Conservation (phyloP, 805 yeast species). For the Metschnikowia continentalis region DNA sequence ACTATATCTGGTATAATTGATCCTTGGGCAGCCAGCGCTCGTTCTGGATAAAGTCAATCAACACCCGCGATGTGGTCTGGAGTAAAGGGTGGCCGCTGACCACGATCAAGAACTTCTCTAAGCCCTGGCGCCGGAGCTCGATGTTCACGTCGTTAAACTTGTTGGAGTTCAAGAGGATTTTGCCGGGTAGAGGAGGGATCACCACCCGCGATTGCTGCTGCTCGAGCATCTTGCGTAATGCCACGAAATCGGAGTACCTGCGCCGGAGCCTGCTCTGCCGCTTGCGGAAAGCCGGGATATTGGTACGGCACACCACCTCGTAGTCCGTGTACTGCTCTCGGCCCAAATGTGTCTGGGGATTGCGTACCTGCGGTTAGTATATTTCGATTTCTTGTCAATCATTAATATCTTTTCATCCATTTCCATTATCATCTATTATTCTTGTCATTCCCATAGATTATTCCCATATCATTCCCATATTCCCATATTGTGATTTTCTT, state of each 20-base stretch:
- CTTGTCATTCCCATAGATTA: no score
- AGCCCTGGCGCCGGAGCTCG: constrained; percentile 76
- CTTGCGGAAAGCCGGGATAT: constrained; percentile 79
- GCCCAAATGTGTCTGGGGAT: constrained; percentile 72
- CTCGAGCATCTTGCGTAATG: constrained; percentile 68
- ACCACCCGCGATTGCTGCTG: constrained; percentile 75
- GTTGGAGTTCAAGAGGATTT: constrained; percentile 59
- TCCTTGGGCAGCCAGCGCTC: constrained; percentile 59
- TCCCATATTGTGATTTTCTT: no score
- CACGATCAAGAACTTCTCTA: constrained; percentile 69
- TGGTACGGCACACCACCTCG: constrained; percentile 84
- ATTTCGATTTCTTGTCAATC: no score
- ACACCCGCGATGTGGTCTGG: constrained; percentile 77
- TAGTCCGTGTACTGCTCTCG: constrained; percentile 83
- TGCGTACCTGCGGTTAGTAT: constrained; percentile 42
- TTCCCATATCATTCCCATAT: no score
- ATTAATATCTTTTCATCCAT: neutral
- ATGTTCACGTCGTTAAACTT: constrained; percentile 80
- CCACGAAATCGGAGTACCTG: constrained; percentile 85
- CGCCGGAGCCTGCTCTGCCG: constrained; percentile 68
- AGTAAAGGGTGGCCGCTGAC: constrained; percentile 92
- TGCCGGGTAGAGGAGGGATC: constrained; percentile 90
- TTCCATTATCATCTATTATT: neutral
- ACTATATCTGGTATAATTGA: constrained; percentile 15
- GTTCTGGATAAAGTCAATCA: constrained; percentile 83